These are phyloP conservation scores for Akanthomyces dipterigenus DNA, from an alignment of 2,329 filamentous ascomycete species.

Conservation along the genomic window DNA sequence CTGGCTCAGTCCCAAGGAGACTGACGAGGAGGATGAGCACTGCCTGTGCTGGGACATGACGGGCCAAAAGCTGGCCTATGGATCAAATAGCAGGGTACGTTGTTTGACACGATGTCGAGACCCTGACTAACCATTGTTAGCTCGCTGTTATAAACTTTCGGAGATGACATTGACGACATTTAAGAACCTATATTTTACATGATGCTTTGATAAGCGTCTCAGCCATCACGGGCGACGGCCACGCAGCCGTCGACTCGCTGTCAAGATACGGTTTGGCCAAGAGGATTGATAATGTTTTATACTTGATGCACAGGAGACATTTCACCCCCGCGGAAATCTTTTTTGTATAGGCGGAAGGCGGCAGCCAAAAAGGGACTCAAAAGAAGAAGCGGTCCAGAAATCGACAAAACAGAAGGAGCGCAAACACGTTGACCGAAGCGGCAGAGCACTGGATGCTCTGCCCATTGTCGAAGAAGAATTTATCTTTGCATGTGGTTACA, in stretches of 20 bases:
- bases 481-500: background rate
- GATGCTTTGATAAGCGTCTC: background rate
- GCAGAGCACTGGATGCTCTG: background rate
- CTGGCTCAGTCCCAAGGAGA: slow-evolving; percentile 51
- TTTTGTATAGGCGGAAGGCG: slow-evolving; percentile 1
- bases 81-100: slow-evolving; percentile 55
- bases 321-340: background rate
- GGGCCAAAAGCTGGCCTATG: slow-evolving; percentile 57
- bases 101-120: background rate
- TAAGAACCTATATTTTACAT: background rate
- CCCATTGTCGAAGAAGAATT: background rate
- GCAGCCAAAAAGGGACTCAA: background rate
- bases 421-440: background rate
- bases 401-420: background rate
- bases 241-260: background rate
- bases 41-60: slow-evolving; percentile 56
- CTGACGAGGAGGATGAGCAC: slow-evolving; percentile 55
- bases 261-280: background rate
- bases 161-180: slow-evolving; percentile 23
- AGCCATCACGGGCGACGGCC: background rate
- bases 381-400: background rate
- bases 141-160: slow-evolving; percentile 47
- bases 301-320: background rate
- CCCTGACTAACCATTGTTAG: slow-evolving; percentile 20
- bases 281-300: background rate